These are phyloP conservation scores for Paramecium biaurelia DNA, from an alignment of 73 alveolate species.

Conservation along the genomic window DNA sequence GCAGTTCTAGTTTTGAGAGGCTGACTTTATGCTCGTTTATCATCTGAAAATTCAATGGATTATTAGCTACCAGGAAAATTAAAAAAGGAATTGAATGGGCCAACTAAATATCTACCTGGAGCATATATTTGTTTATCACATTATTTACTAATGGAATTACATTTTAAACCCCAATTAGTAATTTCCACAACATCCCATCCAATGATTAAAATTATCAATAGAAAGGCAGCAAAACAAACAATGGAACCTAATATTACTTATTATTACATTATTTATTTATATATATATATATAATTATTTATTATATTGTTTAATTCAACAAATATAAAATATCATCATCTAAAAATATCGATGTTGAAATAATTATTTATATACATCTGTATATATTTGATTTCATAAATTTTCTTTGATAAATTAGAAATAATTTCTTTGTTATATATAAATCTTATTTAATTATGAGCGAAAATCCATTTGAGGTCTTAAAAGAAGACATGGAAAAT, in stretches of 20 bases:
- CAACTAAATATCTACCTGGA: conserved; percentile 66
- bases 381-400: neutral
- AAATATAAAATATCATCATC: no score
- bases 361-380: no score
- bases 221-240: neutral
- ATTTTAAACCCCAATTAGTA: conserved; percentile 52
- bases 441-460: conserved; percentile 39
- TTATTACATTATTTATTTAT: neutral
- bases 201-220: conserved; percentile 40
- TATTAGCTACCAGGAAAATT: conserved; percentile 43
- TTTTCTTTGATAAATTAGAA: neutral
- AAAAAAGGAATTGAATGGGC: conserved; percentile 57
- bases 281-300: no score
- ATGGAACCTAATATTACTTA: neutral
- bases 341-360: no score
- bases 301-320: no score
- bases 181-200: conserved; percentile 68
- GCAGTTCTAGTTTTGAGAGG: conserved; percentile 65
- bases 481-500: conserved; percentile 93
- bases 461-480: conserved; percentile 85
- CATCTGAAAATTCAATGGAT: conserved; percentile 57
- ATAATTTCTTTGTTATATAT: neutral
- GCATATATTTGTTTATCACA: conserved; percentile 50
- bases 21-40: conserved; percentile 26
- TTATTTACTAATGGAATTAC: conserved; percentile 52